Base-by-base conservation (phyloP, 2,329 filamentous ascomycete species). In the Aureobasidium sp. region DNA sequence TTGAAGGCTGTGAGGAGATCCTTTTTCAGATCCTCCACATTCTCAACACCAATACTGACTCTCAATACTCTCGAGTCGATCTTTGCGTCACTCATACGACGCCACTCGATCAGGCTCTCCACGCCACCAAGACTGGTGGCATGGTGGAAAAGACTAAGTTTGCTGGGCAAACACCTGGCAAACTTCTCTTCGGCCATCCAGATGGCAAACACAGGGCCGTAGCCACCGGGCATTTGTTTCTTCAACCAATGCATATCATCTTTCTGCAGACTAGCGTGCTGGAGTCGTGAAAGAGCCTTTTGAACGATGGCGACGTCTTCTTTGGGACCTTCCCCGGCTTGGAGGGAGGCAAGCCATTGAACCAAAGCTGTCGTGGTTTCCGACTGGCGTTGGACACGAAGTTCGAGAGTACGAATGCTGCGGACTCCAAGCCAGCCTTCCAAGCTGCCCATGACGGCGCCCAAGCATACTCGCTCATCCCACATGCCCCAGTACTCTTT, bases 81-180 rank as follows among this genome's bases (percentile, higher is more conserved):
- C 1, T 73, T 79, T 3, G 75, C 69, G 78, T 99, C 94, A 63
- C 86, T 87, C 90, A 99, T 94, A 52, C 88, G 84, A 63, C 94
- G 82, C 94, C 94, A 99, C 82, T 99, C 94, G 68, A 99, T 92
- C 78, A 97, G 76, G 70, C 90, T 94, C 82, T 97, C 94, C 10
- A 97, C 91, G 5, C 94, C 93, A 2, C 94, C 94, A 32, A 97
- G 76, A 73, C 90, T 95, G 2, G 94, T 99, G 6, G 94, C 94
- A 75, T 99, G 94, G 69, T 96, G 90, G 78, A 97, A 97, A 48
- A 96, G 81, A 2, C 80, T 72, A 72, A 97, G 76, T 74, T 89
- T 89, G 70, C 87, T 89, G 3, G 94, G 94, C 66, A 99, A 75
- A 34, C 78, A 74, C 66, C 81, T 83, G 3, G 94, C 92, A 57